Percentiles rank a stretch among this genome's conserved stretches.
These are phyloP conservation scores for Cryptosporidium viatorum DNA, from an alignment of 169 alveolate species.

Conservation along the genomic window DNA sequence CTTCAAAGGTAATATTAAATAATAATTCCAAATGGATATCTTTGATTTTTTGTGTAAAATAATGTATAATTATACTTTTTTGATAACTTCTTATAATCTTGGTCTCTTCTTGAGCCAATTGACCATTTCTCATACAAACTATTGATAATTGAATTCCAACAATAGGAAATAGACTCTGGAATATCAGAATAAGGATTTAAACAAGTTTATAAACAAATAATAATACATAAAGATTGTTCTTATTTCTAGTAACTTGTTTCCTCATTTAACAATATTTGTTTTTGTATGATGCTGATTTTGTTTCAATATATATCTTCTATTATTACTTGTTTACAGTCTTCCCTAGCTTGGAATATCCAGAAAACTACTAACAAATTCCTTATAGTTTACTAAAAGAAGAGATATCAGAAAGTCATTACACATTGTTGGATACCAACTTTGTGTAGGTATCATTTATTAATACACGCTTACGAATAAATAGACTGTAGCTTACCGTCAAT, in stretches of 20 bases:
- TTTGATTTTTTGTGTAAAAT: not conserved
- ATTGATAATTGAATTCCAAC: conserved; percentile 1
- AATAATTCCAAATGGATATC: not conserved
- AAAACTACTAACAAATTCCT: not conserved
- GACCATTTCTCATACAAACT: conserved; percentile 2
- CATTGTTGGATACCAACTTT: not conserved
- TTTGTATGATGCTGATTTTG: not conserved
- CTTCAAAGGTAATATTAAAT: conserved; percentile 23
- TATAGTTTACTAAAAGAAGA: conserved; percentile 14
- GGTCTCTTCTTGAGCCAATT: not conserved
- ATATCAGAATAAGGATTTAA: conserved; percentile 34
- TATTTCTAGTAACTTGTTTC: conserved; percentile 37
- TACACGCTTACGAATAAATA: not conserved
- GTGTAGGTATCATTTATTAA: not conserved
- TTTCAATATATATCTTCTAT: not conserved
- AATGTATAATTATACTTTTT: not conserved
- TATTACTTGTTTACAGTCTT: not conserved
- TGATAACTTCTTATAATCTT: no score
- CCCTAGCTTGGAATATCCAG: conserved; percentile 39
- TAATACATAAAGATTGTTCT: conserved; percentile 42
- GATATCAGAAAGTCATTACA: not conserved
- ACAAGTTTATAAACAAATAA: conserved; percentile 30
- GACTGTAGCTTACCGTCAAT: not conserved
- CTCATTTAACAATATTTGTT: conserved; percentile 41
- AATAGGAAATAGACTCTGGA: conserved; percentile 17